These are phyloP conservation scores for Chlorella ohadii DNA, from an alignment of 139 green algal genomes.

Conservation along the genomic window DNA sequence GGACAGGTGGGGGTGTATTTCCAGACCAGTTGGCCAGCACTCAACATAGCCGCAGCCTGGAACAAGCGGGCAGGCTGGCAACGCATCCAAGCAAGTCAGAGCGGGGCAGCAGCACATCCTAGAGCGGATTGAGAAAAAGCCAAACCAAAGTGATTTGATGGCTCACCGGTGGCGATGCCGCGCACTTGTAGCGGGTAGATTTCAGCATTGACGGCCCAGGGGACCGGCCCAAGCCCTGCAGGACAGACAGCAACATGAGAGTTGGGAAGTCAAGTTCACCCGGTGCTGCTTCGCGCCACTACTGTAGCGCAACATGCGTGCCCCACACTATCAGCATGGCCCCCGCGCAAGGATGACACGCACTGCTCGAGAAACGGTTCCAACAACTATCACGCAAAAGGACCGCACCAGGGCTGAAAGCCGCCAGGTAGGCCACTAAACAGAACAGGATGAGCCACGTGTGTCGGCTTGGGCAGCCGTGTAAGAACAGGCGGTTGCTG, in stretches of 20 bases:
- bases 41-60: no score
- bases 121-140: background rate
- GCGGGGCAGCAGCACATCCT: background rate
- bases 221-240: conserved; percentile 73
- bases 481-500: conserved; percentile 34
- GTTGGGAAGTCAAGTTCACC: no score
- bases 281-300: no score
- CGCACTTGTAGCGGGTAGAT: conserved; percentile 72
- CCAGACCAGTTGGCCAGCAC: no score
- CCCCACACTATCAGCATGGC: no score
- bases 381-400: no score
- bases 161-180: conserved; percentile 37
- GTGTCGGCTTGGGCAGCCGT: conserved; percentile 67
- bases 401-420: conserved; percentile 71
- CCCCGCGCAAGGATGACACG: no score
- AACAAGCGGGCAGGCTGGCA: background rate
- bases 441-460: conserved; percentile 47
- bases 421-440: conserved; percentile 70
- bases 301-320: no score
- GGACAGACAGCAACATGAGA: no score
- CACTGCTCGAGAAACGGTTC: no score
- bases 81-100: background rate
- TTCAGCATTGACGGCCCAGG: conserved; percentile 81
- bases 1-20: no score
- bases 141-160: background rate